Evolutionary conservation across 2,329 filamentous ascomycete species (phyloP), one percentile per base, ranked within the genome.

Genomic region (Aspergillus pseudoviridinutans): DNA sequence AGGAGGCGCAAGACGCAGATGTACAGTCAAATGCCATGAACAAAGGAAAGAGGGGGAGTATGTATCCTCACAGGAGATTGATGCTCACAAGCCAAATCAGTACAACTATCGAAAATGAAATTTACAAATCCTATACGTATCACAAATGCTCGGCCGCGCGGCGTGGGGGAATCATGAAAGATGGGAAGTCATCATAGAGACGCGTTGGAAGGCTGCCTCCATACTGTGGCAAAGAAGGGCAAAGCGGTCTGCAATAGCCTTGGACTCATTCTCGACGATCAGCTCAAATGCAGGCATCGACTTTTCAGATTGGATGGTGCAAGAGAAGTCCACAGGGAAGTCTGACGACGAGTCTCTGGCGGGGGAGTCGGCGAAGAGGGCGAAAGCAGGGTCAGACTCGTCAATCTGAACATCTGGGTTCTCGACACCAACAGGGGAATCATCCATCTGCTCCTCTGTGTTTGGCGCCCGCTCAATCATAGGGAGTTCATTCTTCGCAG

Each of bases 261-360:
- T 65, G 14, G 66, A 57, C 9, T 71, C 67, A 20, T 64, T 60
- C 44, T 71, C 79, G 55, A 89, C 82, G 29, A 89, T 77, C n/a
- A 92, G 80, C 63, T 89, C 84, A 65, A 84, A 85, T 51, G 83
- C 80, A 14, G 83, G 77, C 50, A 85, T 77, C 2, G 81, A 75
- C 79, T 92, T 92, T 65, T 89, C 86, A 1, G 82, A 70, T 59
- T 82, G 78, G 58, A 89, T 76, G 22, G 44, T 17, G 44, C 44
- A 25, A 24, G 22, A 1, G 41, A 82, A 82, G 50, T 81, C 81
- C 56, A 79, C 76, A 12, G 74, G 62, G 10, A 72, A 64, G 29
- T 73, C 66, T 28, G 66, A 58, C 12, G 67, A 46, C 29, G 69
- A 63, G 49, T 59, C 75, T 57, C 61, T 74, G 59, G 46, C 71